Evolutionary conservation across 257 asterid species (phyloP), one percentile per base, ranked within the genome.

Genomic region (Rehmannia glutinosa): DNA sequence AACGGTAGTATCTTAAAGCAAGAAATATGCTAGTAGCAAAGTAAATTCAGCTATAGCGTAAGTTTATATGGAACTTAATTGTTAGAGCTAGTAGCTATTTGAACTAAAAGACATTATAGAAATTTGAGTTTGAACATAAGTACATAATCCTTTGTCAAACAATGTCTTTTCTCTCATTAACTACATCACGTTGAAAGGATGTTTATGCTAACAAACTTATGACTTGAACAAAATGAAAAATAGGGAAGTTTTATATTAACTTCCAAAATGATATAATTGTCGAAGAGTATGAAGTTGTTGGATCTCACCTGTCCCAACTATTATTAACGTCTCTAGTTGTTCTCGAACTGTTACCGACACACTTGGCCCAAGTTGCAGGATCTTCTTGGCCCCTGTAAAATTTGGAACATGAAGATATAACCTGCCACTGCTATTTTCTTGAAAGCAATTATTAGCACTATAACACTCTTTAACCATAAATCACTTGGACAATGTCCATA

Each of bases 341-440:
- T 76, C 99, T 83, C 99, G 97, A 93, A 65, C 99, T 93, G 80
- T 93, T 88, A 52, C 92, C 96, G 2, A 88, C 30, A 15, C 84
- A 66, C 64, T 77, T 78, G 33, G 92, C 99, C 99, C 99, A 93
- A 35, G 97, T 90, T 16, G 99, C 99, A 33, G 99, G 99, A 80
- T 93, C 88, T 41, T 88, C 91, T 38, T 73, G 77, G 2, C 99
- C 99, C 99, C 98, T 91, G 65, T 19, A 67, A 71, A 32, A 65
- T 38, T 15, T 39, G n/a, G 15, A 71, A 59, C 25, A 39, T 13
- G 30, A 45, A 38, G 20, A 52, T 28, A 27, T 21, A 16, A 53
- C 15, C 24, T 36, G n/a, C n/a, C n/a, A n/a, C n/a, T n/a, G n/a
- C n/a, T n/a, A n/a, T n/a, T n/a, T n/a, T n/a, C n/a, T n/a, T n/a